Percentiles rank a stretch among this genome's conserved stretches.
These are phyloP conservation scores for Lecanosticta acicola DNA, from an alignment of 2,329 filamentous ascomycete species.

Conservation along the genomic window DNA sequence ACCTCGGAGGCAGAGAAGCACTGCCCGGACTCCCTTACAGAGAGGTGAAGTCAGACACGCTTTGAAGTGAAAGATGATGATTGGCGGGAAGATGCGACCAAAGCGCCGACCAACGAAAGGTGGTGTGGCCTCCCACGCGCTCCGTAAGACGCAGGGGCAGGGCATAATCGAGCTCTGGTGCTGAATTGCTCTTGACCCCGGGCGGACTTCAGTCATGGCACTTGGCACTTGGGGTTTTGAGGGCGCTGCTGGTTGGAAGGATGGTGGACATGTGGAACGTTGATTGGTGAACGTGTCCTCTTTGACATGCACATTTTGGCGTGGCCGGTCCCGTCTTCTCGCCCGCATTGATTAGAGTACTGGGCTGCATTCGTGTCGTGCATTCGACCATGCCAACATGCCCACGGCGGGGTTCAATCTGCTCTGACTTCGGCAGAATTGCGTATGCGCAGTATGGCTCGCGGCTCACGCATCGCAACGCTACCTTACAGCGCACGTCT, in stretches of 20 bases:
- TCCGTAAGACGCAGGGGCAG: background rate
- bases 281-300: background rate
- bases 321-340: background rate
- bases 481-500: too few species aligned
- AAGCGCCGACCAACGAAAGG: background rate
- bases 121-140: background rate
- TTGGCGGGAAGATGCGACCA: constrained; percentile 3
- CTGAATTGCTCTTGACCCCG: too few species aligned
- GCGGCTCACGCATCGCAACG: too few species aligned
- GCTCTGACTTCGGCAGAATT: constrained; percentile 3
- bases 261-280: background rate
- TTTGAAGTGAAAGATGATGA: background rate
- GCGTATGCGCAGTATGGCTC: too few species aligned
- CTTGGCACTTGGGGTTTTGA: background rate
- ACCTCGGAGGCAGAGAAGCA: constrained; percentile 3
- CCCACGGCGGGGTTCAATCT: constrained; percentile 2
- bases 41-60: constrained; percentile 15
- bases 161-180: too few species aligned
- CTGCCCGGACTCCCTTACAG: too few species aligned
- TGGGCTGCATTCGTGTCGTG: background rate
- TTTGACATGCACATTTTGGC: too few species aligned
- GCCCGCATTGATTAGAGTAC: background rate
- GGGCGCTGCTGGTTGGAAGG: background rate
- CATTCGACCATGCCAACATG: background rate
- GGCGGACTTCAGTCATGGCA: too few species aligned